Conservation (phyloP, 2,329 filamentous ascomycete species). For the Domatiomyces catenatus region DNA sequence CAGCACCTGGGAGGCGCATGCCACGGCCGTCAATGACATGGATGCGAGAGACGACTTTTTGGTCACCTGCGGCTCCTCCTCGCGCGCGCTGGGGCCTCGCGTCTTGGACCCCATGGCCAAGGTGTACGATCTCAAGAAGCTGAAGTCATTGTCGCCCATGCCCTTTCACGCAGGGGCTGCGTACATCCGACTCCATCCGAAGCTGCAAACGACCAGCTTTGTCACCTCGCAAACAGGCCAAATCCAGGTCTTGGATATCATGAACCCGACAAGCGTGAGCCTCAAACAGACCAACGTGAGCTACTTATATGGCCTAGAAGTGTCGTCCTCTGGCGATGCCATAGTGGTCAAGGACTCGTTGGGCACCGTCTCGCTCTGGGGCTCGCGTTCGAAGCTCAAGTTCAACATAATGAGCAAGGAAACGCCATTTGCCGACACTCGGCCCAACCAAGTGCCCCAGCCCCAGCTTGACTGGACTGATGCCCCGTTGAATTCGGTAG, state of each 20-base stretch:
- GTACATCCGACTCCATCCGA: conserved; percentile 90
- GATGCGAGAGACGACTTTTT: conserved; percentile 91
- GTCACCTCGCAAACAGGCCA: conserved; percentile 84
- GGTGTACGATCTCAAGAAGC: conserved; percentile 85
- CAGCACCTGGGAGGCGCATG: conserved; percentile 82
- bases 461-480: conserved; percentile 55
- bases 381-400: conserved; percentile 67
- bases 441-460: conserved; percentile 42
- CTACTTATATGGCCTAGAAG: conserved; percentile 65
- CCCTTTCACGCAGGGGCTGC: conserved; percentile 85
- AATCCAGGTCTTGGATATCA: conserved; percentile 87
- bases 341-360: conserved; percentile 67
- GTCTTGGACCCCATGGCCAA: conserved; percentile 89
- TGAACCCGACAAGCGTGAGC: conserved; percentile 79
- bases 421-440: conserved; percentile 58
- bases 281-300: conserved; percentile 68
- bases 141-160: conserved; percentile 75
- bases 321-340: conserved; percentile 76
- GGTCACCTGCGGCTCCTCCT: conserved; percentile 85
- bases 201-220: conserved; percentile 87
- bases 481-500: conserved; percentile 67
- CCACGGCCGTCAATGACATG: conserved; percentile 84
- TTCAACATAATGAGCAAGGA: conserved; percentile 71
- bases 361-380: conserved; percentile 72
- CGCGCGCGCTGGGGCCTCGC: conserved; percentile 61